Evolutionary conservation across 768 basidiomycete genomes (phyloP).

Genomic region (Boletus tylopilopsis): DNA sequence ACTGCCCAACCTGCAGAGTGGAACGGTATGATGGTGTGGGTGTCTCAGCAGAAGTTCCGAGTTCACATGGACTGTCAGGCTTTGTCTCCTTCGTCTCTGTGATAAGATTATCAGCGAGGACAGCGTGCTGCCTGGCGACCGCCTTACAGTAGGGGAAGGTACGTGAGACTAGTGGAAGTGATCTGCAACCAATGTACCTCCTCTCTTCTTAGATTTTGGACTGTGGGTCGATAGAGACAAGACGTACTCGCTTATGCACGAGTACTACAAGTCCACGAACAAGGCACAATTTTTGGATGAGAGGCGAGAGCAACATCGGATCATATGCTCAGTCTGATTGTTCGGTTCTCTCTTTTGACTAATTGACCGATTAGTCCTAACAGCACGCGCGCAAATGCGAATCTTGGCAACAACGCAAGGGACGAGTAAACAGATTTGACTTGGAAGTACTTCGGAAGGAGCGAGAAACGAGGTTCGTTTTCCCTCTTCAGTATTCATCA

Average conservation of each 20-base stretch:
- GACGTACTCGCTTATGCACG: conserved; percentile 1
- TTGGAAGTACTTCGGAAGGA: conserved; percentile 7
- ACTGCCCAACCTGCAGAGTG: conserved; percentile 11
- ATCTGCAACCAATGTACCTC: neutral
- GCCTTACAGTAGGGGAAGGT: neutral
- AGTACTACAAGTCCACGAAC: conserved; percentile 1
- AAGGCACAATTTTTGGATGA: conserved; percentile 5
- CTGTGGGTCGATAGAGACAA: conserved; percentile 13
- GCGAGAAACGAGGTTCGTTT: conserved; percentile 7
- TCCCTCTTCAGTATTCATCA: neutral
- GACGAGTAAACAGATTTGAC: conserved; percentile 8
- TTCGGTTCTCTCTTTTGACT: neutral
- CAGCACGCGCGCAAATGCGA: conserved; percentile 12
- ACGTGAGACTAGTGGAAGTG: neutral
- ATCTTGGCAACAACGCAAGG: conserved; percentile 10
- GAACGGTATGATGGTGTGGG: conserved; percentile 3
- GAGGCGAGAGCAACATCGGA: neutral
- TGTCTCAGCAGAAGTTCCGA: neutral
- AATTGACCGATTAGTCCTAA: neutral
- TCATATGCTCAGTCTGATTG: conserved; percentile 1
- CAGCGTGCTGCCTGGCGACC: conserved; percentile 1
- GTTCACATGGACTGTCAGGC: conserved; percentile 1
- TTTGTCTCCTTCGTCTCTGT: neutral
- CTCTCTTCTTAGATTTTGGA: neutral
- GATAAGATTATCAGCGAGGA: neutral